Percentiles rank a stretch among this genome's conserved stretches.
Evolutionary conservation across 2,329 filamentous ascomycete species (phyloP).

Genomic region (Berkeleyomyces rouxiae): DNA sequence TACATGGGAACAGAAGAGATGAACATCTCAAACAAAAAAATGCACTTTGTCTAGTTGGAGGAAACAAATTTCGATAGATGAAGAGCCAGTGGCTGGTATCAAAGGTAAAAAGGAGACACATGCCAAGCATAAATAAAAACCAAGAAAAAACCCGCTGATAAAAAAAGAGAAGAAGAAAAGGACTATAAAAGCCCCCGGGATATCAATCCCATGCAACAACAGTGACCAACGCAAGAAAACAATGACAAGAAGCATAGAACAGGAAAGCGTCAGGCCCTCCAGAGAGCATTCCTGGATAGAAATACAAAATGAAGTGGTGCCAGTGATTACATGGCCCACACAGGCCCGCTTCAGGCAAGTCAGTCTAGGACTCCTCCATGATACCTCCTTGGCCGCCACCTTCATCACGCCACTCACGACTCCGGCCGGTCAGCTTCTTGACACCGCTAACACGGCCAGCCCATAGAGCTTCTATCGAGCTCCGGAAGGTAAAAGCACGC

Average conservation of each 20-base stretch:
- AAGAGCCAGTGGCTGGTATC: neutral
- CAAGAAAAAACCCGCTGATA: slow-evolving; percentile 7
- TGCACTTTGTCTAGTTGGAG: too few relatives aligned
- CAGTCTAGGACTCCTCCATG: slow-evolving; percentile 37
- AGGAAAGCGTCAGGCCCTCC: neutral
- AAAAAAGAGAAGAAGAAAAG: neutral
- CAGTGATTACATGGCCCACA: neutral
- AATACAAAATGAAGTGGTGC: neutral
- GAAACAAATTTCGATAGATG: neutral
- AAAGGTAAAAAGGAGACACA: slow-evolving; percentile 4
- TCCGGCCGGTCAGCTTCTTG: slow-evolving; percentile 63
- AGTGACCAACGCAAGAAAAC: slow-evolving; percentile 8
- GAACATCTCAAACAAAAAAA: too few relatives aligned
- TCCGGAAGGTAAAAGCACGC: slow-evolving; percentile 82
- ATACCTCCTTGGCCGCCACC: slow-evolving; percentile 56
- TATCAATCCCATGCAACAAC: neutral
- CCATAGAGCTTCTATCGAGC: slow-evolving; percentile 79
- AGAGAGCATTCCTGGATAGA: neutral
- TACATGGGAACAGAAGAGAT: too few relatives aligned
- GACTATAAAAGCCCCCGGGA: neutral
- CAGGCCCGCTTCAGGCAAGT: slow-evolving; percentile 4
- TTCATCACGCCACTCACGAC: slow-evolving; percentile 81
- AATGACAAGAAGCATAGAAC: slow-evolving; percentile 6
- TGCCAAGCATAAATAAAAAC: neutral
- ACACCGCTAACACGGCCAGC: slow-evolving; percentile 68